A percentile compares a stretch with the other conserved stretches of the same genome.
Conservation (phyloP, 345 rosid species). For the Eucalyptus globulus region DNA sequence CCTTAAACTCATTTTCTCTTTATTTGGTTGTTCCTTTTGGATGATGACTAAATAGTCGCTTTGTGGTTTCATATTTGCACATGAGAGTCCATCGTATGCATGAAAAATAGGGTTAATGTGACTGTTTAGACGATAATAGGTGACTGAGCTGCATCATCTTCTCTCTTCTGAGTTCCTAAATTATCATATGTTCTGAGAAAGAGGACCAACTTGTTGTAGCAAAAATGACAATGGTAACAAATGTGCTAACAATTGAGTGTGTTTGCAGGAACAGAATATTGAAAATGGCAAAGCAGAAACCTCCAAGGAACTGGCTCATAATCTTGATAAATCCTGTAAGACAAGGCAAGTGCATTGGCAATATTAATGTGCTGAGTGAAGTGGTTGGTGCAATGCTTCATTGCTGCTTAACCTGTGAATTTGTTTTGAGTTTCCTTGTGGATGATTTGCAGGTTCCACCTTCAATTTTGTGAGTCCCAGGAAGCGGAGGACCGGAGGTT, state of each 20-base stretch:
- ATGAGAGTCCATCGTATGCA: not conserved
- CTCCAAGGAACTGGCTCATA: constrained; percentile 11
- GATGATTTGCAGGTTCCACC: constrained; percentile 1
- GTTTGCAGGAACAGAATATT: constrained; percentile 14
- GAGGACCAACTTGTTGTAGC: not conserved
- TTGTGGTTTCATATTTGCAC: not conserved
- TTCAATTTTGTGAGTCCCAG: constrained; percentile 15
- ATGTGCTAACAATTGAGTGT: not conserved
- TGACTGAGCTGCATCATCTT: not conserved
- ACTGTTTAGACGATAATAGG: not conserved
- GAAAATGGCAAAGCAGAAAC: constrained; percentile 11
- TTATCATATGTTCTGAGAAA: not conserved
- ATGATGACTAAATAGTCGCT: not conserved
- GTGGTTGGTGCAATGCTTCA: not conserved
- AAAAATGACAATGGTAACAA: not conserved
- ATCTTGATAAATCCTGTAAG: constrained; percentile 14
- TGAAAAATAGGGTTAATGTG: not conserved
- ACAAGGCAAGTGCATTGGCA: not conserved
- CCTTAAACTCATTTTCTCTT: not conserved
- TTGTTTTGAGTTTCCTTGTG: not conserved
- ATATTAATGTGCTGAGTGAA: not conserved
- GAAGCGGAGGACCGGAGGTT: constrained; percentile 26
- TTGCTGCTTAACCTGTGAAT: not conserved
- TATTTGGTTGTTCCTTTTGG: not conserved
- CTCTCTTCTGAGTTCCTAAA: not conserved